A percentile compares a stretch with the other conserved stretches of the same genome.
phyloP scores from a whole-genome alignment of 2,329 filamentous ascomycete species.

The Ophiostoma triangulosporum region DNA sequence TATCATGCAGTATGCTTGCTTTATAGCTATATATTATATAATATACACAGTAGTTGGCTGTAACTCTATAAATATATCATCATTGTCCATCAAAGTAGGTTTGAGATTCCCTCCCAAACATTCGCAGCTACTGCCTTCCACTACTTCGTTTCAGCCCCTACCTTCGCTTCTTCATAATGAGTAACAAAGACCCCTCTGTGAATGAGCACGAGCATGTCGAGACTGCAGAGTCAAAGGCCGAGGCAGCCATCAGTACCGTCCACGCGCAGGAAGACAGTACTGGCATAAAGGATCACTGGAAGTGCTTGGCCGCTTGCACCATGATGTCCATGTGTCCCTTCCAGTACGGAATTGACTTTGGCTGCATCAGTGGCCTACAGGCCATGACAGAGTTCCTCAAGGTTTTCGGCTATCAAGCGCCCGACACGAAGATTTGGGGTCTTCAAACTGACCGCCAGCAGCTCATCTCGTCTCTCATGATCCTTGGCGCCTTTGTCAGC shows the following conservation, averaged over 20 bases:
- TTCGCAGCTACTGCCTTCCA: no score
- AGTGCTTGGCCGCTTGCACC: conserved; percentile 27
- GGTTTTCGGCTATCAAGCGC: conserved; percentile 24
- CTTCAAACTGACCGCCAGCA: conserved; percentile 30
- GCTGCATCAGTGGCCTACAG: conserved; percentile 7
- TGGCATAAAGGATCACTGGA: conserved; percentile 20
- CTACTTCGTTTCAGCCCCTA: not conserved
- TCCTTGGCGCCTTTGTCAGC: conserved; percentile 32
- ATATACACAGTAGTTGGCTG: no score
- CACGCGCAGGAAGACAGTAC: conserved; percentile 9
- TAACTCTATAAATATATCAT: no score
- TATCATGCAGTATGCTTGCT: no score
- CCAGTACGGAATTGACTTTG: conserved; percentile 33
- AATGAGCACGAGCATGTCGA: conserved; percentile 3
- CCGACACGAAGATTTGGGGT: conserved; percentile 29
- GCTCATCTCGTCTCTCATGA: conserved; percentile 35
- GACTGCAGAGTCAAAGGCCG: not conserved
- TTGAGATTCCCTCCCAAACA: no score
- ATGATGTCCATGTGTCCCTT: conserved; percentile 36
- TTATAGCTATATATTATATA: no score
- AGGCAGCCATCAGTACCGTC: not conserved
- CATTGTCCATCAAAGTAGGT: no score
- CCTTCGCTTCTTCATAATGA: not conserved
- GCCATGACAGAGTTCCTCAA: conserved; percentile 33
- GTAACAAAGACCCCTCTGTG: conserved; percentile 4